Evolutionary conservation across 2,329 filamentous ascomycete species (phyloP).

Genomic region (Aspergillus sp.): DNA sequence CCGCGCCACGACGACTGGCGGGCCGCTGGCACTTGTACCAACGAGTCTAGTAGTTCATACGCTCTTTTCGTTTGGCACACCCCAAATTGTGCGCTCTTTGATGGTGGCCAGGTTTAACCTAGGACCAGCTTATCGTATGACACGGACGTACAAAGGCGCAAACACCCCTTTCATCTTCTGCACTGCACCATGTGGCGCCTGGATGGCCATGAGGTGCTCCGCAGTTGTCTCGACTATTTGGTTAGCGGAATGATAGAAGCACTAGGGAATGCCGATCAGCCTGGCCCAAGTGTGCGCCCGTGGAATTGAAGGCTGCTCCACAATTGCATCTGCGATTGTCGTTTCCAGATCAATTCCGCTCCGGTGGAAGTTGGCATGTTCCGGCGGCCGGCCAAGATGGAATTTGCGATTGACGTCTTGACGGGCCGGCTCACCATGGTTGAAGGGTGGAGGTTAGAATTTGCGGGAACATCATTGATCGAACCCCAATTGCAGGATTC

Average conservation of each 20-base stretch:
- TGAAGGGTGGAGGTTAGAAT: background rate
- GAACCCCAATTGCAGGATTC: background rate
- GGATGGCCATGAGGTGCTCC: background rate
- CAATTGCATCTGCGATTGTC: background rate
- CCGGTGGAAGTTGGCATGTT: background rate
- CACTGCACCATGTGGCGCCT: background rate
- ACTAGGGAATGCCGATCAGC: slow-evolving; percentile 2
- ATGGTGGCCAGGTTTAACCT: background rate
- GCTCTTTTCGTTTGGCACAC: background rate
- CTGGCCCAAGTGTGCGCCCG: background rate
- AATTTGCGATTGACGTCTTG: background rate
- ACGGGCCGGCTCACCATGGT: slow-evolving; percentile 1
- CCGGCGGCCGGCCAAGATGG: background rate
- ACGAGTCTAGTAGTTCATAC: background rate
- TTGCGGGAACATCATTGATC: background rate
- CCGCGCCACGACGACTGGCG: slow-evolving; percentile 1
- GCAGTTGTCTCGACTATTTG: background rate
- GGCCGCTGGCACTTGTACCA: slow-evolving; percentile 1
- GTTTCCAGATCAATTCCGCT: slow-evolving; percentile 1
- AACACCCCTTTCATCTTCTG: background rate
- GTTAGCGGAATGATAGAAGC: background rate
- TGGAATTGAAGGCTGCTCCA: background rate
- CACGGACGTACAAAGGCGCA: background rate
- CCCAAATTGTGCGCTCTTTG: background rate
- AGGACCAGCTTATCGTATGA: background rate